Evolutionary conservation across 345 rosid species (phyloP).

Genomic region (Salix caprea): DNA sequence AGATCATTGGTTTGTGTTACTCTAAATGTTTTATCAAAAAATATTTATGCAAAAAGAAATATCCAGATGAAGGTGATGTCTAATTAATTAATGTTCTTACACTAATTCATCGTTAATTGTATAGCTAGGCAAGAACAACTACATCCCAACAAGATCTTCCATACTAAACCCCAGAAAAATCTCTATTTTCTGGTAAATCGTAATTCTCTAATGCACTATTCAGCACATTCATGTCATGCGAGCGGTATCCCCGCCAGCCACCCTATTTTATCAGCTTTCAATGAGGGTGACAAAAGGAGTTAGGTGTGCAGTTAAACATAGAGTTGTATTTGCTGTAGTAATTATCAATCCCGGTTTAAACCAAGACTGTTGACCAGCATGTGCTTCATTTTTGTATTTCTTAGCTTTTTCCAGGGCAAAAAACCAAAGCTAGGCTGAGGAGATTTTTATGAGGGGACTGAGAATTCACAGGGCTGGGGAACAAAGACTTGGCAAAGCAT

Average conservation of each 20-base stretch:
- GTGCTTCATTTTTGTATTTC: neutral
- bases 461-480: conserved; percentile 32
- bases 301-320: neutral
- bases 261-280: neutral
- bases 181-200: neutral
- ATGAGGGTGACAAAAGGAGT: neutral
- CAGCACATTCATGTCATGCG: conserved; percentile 13
- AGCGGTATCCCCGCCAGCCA: neutral
- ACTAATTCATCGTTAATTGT: neutral
- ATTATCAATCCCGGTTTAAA: conserved; percentile 11
- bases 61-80: too few species aligned
- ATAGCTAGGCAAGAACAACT: neutral
- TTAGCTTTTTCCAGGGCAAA: neutral
- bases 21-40: too few species aligned
- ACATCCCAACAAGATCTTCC: conserved; percentile 12
- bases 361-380: conserved; percentile 16
- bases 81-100: neutral
- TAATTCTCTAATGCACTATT: neutral
- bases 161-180: neutral
- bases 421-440: conserved; percentile 35
- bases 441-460: conserved; percentile 31
- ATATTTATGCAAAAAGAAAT: too few species aligned
- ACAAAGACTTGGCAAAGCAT: conserved; percentile 37
- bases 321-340: neutral
- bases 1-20: too few species aligned